Evolutionary conservation across 2,329 filamentous ascomycete species (phyloP).

Genomic region (Ambrosiella cleistominuta): DNA sequence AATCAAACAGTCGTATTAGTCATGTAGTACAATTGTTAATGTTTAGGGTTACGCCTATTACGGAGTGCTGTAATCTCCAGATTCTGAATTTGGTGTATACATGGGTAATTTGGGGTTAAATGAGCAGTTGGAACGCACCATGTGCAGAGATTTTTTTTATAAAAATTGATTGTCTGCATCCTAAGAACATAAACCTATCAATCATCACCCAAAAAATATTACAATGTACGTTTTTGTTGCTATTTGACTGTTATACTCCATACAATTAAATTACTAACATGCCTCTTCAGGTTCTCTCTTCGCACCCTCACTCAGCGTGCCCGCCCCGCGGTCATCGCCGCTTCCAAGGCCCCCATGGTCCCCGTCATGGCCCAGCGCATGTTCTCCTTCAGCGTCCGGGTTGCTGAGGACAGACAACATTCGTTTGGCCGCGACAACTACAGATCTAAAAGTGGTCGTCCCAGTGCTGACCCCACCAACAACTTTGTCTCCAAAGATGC

Average conservation of each 20-base stretch:
- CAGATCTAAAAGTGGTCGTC: not conserved
- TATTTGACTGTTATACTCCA: no score
- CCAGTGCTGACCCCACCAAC: slow-evolving; percentile 5
- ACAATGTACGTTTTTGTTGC: no score
- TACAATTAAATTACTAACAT: not conserved
- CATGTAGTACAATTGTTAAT: not conserved
- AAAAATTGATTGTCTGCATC: not conserved
- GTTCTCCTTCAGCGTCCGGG: slow-evolving; percentile 5
- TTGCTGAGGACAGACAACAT: not conserved
- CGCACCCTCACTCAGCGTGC: slow-evolving; percentile 11
- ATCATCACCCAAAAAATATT: no score
- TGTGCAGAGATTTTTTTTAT: not conserved
- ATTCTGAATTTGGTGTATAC: not conserved
- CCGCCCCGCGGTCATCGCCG: slow-evolving; percentile 4
- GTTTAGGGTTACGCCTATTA: not conserved
- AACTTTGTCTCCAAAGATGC: slow-evolving; percentile 10
- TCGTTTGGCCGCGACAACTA: not conserved
- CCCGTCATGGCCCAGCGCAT: slow-evolving; percentile 3
- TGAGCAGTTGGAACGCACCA: not conserved
- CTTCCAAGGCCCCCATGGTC: slow-evolving; percentile 2
- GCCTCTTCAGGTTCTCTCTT: slow-evolving; percentile 7
- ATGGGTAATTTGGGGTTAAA: slow-evolving; percentile 9
- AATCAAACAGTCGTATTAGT: no score
- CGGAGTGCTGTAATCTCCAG: not conserved
- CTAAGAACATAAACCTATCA: no score